Base-by-base conservation (phyloP, 164 flowering plant genomes). In the Macadamia tetraphylla region DNA sequence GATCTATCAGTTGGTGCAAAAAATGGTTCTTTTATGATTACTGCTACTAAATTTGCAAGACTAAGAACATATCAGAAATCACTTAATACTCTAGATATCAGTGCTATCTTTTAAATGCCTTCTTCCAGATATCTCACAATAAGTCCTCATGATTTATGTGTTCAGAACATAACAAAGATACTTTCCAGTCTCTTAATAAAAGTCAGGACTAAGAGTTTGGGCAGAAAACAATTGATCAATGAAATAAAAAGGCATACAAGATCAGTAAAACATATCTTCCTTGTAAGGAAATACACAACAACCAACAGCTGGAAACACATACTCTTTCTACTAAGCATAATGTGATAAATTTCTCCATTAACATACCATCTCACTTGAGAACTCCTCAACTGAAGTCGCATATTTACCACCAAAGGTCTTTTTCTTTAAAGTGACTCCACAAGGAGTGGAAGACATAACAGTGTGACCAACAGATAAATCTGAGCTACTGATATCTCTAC, bases 331-430 rank as follows among this genome's bases (percentile, higher is more conserved):
- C 9, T 30, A 62, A n/a, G 29, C 31, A 44, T 9, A 31, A 42
- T 42, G n/a, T 3, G 44, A 64, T 15, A 53, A 8, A 64, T 23
- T 55, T 12, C 52, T 23, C 31, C 17, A 43, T 46, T 46, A 62
- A 48, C 75, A 62, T 77, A 77, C 80, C 77, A 58, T 55, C 9
- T 71, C 75, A 71, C 51, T 71, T 64, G 77, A 74, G 75, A 77
- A 77, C 70, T 77, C 80, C 65, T 77, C 80, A 35, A 66, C 42
- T 31, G 80, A 71, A 53, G 74, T 58, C 64, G 77, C 80, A 71
- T 74, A 77, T 74, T 68, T 74, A 64, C 77, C 80, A 71, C 73
- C 62, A 58, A 77, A 77, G 9, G 29, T 63, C 61, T 76, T 76
- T 68, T 62, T 73, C 66, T 66, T 77, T 48, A 77, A 59, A 46